Percentiles rank a stretch among this genome's conserved stretches.
phyloP scores from a whole-genome alignment of 2,329 filamentous ascomycete species.

The Aspergillus neotritici region DNA sequence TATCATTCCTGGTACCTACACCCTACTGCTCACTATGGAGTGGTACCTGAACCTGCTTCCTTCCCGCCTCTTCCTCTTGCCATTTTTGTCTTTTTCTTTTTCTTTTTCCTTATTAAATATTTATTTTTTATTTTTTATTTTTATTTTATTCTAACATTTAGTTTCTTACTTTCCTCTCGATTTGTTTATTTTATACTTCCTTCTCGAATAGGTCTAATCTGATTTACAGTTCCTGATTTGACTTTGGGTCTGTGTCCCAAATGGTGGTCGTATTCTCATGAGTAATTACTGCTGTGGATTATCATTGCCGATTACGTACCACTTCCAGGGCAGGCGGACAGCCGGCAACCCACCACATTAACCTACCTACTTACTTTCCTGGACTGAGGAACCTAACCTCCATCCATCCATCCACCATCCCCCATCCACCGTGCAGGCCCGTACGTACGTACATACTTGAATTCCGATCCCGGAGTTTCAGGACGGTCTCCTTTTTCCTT shows the following conservation, averaged over 20 bases:
- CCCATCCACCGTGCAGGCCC: no score
- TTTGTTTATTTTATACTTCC: no score
- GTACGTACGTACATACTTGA: conserved; percentile 6
- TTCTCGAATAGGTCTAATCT: background rate
- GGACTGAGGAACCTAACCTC: no score
- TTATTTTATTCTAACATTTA: background rate
- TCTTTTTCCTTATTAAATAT: conserved; percentile 2
- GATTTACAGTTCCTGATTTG: background rate
- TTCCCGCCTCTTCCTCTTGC: background rate
- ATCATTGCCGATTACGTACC: conserved; percentile 10
- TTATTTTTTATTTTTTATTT: background rate
- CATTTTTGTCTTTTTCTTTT: background rate
- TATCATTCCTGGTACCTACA: no score
- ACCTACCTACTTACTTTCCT: conserved; percentile 1
- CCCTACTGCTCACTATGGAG: no score
- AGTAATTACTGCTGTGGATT: background rate
- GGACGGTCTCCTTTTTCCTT: conserved; percentile 8
- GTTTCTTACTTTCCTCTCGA: background rate
- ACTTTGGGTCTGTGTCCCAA: background rate
- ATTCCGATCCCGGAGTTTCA: conserved; percentile 19
- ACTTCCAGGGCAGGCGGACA: conserved; percentile 6
- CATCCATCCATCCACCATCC: no score
- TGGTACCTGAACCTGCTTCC: no score
- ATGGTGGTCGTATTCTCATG: no score
- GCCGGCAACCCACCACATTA: conserved; percentile 4